Base-by-base conservation (phyloP, 1,284 basidiomycete genomes). In the Singerocomus rubriflavus region DNA sequence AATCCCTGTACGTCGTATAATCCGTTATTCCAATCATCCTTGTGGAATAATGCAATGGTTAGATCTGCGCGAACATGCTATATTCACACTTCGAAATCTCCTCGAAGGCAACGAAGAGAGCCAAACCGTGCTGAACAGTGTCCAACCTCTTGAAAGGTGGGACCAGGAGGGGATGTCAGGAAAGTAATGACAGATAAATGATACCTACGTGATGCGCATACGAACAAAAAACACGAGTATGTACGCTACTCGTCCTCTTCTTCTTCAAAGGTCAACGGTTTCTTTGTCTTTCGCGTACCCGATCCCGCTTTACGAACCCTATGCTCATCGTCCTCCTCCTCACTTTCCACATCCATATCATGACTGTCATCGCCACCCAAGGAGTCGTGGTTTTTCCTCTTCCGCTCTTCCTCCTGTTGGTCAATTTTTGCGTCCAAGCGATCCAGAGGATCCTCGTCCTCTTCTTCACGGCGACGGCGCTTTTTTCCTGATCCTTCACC, bases 11-110 rank as follows among this genome's bases (percentile, higher is more conserved):
- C 67, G 84, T 79, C 54, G 72, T 65, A 11, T 44, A 53, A 26
- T 25, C 52, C 49, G 38, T 31, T 5, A 33, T 48, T 27, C 13
- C 11, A 1, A 29, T 36, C 7, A n/a, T 17, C 39, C 26, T 36
- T 42, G 16, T 16, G 34, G 53, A 43, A 52, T 59, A 37, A 52
- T 27, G 7, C 32, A 33, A 53, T 44, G 21, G 34, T 17, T 62
- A 94, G 93, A 91, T 71, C 72, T 97, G 41, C 83, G 91, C 34
- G 93, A 96, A 68, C 90, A 96, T 66, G 91, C 93, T 2, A 80
- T 96, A 38, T 85, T 96, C 57, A 78, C 91, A 11, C 73, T 96
- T 17, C 81, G 82, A 40, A 92, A 90, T 68, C 67, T 95, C 25
- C 77, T 95, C 52, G 76, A 84, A 57, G 74, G 77, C 37, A 96